phyloP scores from a whole-genome alignment of 805 yeast species.

The Komagataella phaffii region DNA sequence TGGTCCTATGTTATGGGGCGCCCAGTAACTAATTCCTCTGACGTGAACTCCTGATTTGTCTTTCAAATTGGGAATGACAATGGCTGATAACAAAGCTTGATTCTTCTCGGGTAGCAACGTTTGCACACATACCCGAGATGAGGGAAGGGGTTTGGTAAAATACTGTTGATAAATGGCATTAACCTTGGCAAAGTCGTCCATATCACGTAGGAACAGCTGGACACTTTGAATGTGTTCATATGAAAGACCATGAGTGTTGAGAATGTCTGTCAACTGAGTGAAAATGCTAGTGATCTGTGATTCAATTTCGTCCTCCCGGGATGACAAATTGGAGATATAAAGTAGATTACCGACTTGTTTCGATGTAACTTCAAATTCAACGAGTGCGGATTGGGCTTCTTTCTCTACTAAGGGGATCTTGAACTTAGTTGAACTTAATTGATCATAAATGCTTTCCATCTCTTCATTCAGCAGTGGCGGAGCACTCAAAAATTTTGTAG shows the following conservation, averaged over 20 bases:
- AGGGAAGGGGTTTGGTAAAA: conserved; percentile 60
- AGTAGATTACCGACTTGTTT: conserved; percentile 15
- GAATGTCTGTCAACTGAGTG: conserved; percentile 20
- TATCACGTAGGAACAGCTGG: conserved; percentile 46
- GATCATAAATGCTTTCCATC: conserved; percentile 11
- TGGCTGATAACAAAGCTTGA: conserved; percentile 47
- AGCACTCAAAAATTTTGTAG: neutral
- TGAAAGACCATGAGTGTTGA: conserved; percentile 17
- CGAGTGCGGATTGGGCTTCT: neutral
- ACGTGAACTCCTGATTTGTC: conserved; percentile 69
- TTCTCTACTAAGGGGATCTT: conserved; percentile 6
- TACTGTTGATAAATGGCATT: conserved; percentile 45
- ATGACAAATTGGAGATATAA: conserved; percentile 29
- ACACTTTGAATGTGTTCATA: conserved; percentile 43
- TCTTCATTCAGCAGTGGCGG: conserved; percentile 28
- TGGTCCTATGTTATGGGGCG: conserved; percentile 96
- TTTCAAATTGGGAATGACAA: conserved; percentile 21
- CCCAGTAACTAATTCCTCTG: conserved; percentile 93
- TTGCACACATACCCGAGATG: conserved; percentile 79
- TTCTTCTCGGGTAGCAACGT: conserved; percentile 27
- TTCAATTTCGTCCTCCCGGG: conserved; percentile 17
- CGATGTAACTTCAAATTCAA: neutral
- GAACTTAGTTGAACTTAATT: neutral
- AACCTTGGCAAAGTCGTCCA: conserved; percentile 48
- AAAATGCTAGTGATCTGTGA: conserved; percentile 40